Conservation (phyloP, 306 rosid species). For the Sesbania bispinosa region DNA sequence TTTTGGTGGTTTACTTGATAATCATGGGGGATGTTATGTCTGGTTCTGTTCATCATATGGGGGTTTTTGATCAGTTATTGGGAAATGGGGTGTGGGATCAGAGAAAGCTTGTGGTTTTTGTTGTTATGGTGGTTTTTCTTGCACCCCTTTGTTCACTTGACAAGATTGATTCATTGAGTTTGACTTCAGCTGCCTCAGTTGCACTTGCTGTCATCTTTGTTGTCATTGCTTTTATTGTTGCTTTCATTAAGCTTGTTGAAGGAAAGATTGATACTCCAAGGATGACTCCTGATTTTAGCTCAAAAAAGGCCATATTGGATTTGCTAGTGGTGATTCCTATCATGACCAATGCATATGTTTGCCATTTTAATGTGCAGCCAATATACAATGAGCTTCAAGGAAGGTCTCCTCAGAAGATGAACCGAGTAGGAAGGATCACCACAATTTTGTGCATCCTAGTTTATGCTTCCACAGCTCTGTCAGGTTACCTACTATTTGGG, state of each 20-base stretch:
- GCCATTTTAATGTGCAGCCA: slow-evolving; percentile 88
- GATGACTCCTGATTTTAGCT: slow-evolving; percentile 78
- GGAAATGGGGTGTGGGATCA: slow-evolving; percentile 96
- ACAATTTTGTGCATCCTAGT: slow-evolving; percentile 68
- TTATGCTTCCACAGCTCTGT: slow-evolving; percentile 67
- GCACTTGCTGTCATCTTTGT: slow-evolving; percentile 88
- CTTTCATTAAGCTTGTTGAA: slow-evolving; percentile 66
- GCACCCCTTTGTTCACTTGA: slow-evolving; percentile 91
- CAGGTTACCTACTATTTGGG: slow-evolving; percentile 89
- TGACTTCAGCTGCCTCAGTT: slow-evolving; percentile 96
- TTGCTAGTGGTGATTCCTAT: slow-evolving; percentile 94
- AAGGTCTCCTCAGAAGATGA: slow-evolving; percentile 83
- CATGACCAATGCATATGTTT: slow-evolving; percentile 87
- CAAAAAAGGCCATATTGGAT: slow-evolving; percentile 69
- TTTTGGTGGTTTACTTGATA: slow-evolving; percentile 84
- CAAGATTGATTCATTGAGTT: slow-evolving; percentile 87
- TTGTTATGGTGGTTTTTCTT: slow-evolving; percentile 63
- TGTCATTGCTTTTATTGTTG: slow-evolving; percentile 56
- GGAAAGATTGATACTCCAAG: slow-evolving; percentile 62
- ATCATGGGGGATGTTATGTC: slow-evolving; percentile 99
- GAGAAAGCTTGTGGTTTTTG: slow-evolving; percentile 67
- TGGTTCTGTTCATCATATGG: slow-evolving; percentile 75
- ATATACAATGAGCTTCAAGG: slow-evolving; percentile 87
- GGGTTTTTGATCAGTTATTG: slow-evolving; percentile 87
- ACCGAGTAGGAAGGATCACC: slow-evolving; percentile 79